Percentiles rank a stretch among this genome's conserved stretches.
phyloP scores from a whole-genome alignment of 2,329 filamentous ascomycete genomes.

The Fusarium sp. region DNA sequence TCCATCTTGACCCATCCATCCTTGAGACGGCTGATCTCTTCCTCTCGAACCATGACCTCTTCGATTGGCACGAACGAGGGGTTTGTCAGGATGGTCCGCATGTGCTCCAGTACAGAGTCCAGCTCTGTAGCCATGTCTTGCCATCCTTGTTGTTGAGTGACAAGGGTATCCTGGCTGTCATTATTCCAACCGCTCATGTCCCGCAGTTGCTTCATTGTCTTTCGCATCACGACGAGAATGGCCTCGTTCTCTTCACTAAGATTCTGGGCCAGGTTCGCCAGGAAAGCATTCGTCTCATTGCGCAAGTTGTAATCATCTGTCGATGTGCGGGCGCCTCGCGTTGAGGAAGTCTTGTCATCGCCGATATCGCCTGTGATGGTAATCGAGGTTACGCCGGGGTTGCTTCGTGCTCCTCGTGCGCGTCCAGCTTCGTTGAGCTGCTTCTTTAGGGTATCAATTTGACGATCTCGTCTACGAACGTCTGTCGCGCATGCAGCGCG shows the following conservation, averaged over 20 bases:
- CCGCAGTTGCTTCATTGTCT: slow-evolving; percentile 76
- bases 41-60: slow-evolving; percentile 91
- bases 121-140: slow-evolving; percentile 81
- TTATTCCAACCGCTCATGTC: slow-evolving; percentile 71
- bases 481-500: slow-evolving; percentile 90
- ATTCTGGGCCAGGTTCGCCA: slow-evolving; percentile 84
- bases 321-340: slow-evolving; percentile 34
- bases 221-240: slow-evolving; percentile 76
- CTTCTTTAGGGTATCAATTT: slow-evolving; percentile 88
- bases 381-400: slow-evolving; percentile 66
- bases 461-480: slow-evolving; percentile 87
- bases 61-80: slow-evolving; percentile 96
- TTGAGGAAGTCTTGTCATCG: slow-evolving; percentile 57
- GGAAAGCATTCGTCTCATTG: slow-evolving; percentile 89
- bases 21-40: slow-evolving; percentile 85
- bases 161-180: slow-evolving; percentile 47
- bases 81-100: slow-evolving; percentile 88
- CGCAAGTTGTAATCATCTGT: slow-evolving; percentile 74
- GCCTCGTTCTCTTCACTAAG: slow-evolving; percentile 93
- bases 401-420: slow-evolving; percentile 67
- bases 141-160: slow-evolving; percentile 54
- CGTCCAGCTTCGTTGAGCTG: slow-evolving; percentile 79
- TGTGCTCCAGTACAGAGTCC: slow-evolving; percentile 80
- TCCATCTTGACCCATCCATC: slow-evolving; percentile 96
- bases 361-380: slow-evolving; percentile 66